These are phyloP conservation scores for Nigrograna mackinnonii DNA, from an alignment of 2,329 filamentous ascomycete species.

Conservation along the genomic window DNA sequence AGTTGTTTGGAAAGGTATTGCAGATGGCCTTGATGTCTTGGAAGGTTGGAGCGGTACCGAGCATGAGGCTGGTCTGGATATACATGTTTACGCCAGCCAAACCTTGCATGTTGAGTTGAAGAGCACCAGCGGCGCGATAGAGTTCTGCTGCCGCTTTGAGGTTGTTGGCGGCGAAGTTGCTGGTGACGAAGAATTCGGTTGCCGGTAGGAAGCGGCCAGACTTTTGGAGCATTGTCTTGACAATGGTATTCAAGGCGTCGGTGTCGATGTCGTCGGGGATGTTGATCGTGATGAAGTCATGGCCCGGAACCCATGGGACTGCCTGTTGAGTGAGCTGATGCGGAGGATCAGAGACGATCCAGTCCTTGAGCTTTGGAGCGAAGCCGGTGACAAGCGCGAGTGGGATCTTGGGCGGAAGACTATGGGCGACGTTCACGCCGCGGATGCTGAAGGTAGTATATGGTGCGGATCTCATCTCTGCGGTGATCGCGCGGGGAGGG, in stretches of 20 bases:
- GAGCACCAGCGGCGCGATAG: not conserved
- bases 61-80: not conserved
- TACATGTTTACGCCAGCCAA: not conserved
- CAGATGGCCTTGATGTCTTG: not conserved
- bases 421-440: constrained; percentile 9
- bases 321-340: not conserved
- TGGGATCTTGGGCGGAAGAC: constrained; percentile 22
- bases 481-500: constrained; percentile 11
- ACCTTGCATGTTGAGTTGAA: not conserved
- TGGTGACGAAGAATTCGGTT: constrained; percentile 2
- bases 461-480: constrained; percentile 13
- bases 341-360: constrained; percentile 16
- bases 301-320: constrained; percentile 1
- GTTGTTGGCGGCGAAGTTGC: not conserved
- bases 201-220: constrained; percentile 6
- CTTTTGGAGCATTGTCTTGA: constrained; percentile 21
- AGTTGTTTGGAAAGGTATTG: not conserved
- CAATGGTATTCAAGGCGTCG: constrained; percentile 18
- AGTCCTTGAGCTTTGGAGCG: constrained; percentile 19
- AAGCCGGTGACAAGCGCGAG: constrained; percentile 22
- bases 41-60: not conserved
- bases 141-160: constrained; percentile 1
- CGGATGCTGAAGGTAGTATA: constrained; percentile 25
- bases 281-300: constrained; percentile 21
- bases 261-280: constrained; percentile 16